phyloP scores from a whole-genome alignment of 169 alveolate genomes.

The Blepharisma undulans region DNA sequence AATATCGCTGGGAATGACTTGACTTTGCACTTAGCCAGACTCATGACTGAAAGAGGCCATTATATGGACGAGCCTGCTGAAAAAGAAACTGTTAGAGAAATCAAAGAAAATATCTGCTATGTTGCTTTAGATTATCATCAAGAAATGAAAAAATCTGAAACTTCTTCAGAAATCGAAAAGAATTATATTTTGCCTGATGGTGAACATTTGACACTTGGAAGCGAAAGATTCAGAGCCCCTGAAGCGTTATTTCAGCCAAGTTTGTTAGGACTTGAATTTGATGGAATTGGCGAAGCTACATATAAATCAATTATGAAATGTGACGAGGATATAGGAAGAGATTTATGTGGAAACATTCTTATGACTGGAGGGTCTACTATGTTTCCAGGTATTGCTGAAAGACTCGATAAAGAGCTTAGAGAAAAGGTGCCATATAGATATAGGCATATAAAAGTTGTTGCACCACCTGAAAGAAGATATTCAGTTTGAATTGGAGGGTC shows the following conservation, averaged over 20 bases:
- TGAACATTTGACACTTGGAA: conserved; percentile 92
- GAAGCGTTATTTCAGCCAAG: conserved; percentile 97
- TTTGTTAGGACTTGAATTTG: conserved; percentile 92
- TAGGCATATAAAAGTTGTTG: conserved; percentile 96
- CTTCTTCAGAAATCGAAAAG: conserved; percentile 50
- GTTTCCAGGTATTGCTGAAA: conserved; percentile 93
- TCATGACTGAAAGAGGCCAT: conserved; percentile 74
- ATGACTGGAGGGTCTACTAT: conserved; percentile 76
- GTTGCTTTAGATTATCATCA: conserved; percentile 34
- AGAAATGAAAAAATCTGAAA: conserved; percentile 42
- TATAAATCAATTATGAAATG: conserved; percentile 96
- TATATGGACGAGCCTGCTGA: conserved; percentile 83
- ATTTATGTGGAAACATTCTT: conserved; percentile 64
- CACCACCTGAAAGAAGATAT: conserved; percentile 98
- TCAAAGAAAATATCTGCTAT: conserved; percentile 82
- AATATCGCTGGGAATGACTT: conserved; percentile 91
- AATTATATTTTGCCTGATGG: conserved; percentile 93
- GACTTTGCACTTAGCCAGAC: conserved; percentile 43
- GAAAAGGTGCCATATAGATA: conserved; percentile 96
- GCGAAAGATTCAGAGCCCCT: conserved; percentile 97
- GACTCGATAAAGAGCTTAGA: conserved; percentile 96
- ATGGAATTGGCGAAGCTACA: conserved; percentile 95
- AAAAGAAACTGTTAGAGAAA: conserved; percentile 68
- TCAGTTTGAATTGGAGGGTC: conserved; percentile 99
- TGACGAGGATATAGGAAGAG: conserved; percentile 76